These are phyloP conservation scores for Barnettozyma salicaria DNA, from an alignment of 805 yeast genomes.

Conservation along the genomic window DNA sequence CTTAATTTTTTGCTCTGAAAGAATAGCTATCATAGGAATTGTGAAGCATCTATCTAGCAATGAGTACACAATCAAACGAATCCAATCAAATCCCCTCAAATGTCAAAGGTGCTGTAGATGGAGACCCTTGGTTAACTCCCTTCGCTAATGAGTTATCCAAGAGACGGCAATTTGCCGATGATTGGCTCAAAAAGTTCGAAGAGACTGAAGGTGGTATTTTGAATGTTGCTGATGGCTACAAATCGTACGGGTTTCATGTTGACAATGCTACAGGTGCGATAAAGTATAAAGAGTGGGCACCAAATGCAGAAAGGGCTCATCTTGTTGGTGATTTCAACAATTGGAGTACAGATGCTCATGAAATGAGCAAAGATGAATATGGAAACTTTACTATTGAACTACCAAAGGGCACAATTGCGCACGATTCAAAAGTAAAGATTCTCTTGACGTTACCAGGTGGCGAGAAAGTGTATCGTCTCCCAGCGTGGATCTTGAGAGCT, in stretches of 20 bases:
- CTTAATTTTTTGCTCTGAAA: too few relatives aligned
- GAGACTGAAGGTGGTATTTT: constrained; percentile 58
- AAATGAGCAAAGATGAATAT: constrained; percentile 53
- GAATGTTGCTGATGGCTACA: constrained; percentile 71
- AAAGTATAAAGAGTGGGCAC: constrained; percentile 79
- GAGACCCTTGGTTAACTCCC: constrained; percentile 88
- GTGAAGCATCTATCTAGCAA: too few relatives aligned
- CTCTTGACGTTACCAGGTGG: constrained; percentile 62
- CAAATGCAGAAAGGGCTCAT: constrained; percentile 70
- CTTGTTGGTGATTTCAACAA: constrained; percentile 89
- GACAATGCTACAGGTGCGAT: constrained; percentile 38
- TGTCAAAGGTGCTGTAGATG: constrained; percentile 47
- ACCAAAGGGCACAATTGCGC: constrained; percentile 69
- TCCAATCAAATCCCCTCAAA: constrained; percentile 11
- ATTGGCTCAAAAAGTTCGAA: constrained; percentile 53
- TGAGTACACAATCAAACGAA: too few relatives aligned
- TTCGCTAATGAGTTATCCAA: constrained; percentile 58
- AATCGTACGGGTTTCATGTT: constrained; percentile 71
- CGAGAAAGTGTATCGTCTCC: constrained; percentile 68
- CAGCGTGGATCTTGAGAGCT: constrained; percentile 86
- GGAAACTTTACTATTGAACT: constrained; percentile 65
- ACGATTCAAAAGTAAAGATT: constrained; percentile 73
- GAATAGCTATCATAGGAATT: too few relatives aligned
- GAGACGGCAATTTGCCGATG: constrained; percentile 59
- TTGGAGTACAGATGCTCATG: constrained; percentile 61